Evolutionary conservation across 352 stramenopile species (phyloP).

Genomic region (Phytophthora foliorum): DNA sequence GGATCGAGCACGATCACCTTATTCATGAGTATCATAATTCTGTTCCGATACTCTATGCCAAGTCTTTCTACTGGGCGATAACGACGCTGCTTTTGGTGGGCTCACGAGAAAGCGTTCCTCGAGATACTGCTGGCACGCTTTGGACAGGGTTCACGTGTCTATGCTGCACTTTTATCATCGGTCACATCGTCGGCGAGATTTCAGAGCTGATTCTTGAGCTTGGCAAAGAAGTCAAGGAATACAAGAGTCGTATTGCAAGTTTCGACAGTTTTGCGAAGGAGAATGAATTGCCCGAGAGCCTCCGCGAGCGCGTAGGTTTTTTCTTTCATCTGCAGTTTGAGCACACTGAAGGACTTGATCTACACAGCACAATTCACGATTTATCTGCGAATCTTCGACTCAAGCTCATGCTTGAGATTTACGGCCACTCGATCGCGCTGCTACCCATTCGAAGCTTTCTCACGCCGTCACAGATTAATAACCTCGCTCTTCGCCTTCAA

Average conservation of each 20-base stretch:
- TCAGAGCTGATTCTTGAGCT: slow-evolving; percentile 85
- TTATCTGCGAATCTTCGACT: slow-evolving; percentile 74
- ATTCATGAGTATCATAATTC: slow-evolving; percentile 76
- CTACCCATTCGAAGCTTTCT: slow-evolving; percentile 71
- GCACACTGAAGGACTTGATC: slow-evolving; percentile 59
- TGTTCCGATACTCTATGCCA: slow-evolving; percentile 60
- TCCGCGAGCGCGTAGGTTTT: slow-evolving; percentile 66
- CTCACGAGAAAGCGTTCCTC: slow-evolving; percentile 66
- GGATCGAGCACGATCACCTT: slow-evolving; percentile 70
- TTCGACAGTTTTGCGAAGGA: slow-evolving; percentile 84
- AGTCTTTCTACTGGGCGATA: slow-evolving; percentile 80
- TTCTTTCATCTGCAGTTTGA: slow-evolving; percentile 76
- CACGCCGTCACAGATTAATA: slow-evolving; percentile 65
- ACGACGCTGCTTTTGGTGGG: slow-evolving; percentile 73
- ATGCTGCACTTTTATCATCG: slow-evolving; percentile 78
- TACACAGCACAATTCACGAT: slow-evolving; percentile 67
- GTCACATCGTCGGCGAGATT: slow-evolving; percentile 80
- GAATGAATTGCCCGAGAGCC: slow-evolving; percentile 47
- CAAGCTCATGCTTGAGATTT: slow-evolving; percentile 83
- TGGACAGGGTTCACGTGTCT: slow-evolving; percentile 71
- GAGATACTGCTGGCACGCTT: slow-evolving; percentile 51
- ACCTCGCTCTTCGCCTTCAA: slow-evolving; percentile 66
- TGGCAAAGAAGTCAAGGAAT: slow-evolving; percentile 77
- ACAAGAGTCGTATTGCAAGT: slow-evolving; percentile 72
- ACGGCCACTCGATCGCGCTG: slow-evolving; percentile 53